A percentile compares a stretch with the other conserved stretches of the same genome.
Conservation (phyloP, 2,329 filamentous ascomycete species). For the Fonsecaea nubica region DNA sequence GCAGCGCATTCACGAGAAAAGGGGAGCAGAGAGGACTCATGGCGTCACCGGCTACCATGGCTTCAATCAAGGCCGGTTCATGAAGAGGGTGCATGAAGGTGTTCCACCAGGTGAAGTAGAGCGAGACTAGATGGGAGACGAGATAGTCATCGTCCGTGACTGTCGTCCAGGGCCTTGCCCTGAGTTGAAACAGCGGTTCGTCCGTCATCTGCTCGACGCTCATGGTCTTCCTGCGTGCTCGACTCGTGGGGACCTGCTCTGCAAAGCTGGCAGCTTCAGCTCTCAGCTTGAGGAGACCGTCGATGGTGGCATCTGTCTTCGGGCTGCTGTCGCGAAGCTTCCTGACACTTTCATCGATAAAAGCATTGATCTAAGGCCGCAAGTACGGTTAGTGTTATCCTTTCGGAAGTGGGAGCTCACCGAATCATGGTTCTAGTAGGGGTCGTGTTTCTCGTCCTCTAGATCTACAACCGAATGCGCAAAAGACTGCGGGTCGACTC, state of each 20-base stretch:
- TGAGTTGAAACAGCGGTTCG: constrained; percentile 14
- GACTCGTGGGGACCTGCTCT: neutral
- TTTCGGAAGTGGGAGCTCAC: neutral
- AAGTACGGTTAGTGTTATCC: neutral
- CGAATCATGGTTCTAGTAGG: neutral
- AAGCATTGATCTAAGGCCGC: constrained; percentile 1
- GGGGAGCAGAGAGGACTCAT: constrained; percentile 42
- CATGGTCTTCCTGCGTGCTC: constrained; percentile 12
- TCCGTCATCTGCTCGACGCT: constrained; percentile 18
- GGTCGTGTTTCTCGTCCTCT: neutral
- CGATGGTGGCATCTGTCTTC: constrained; percentile 6
- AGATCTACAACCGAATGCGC: neutral
- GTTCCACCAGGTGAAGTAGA: constrained; percentile 46
- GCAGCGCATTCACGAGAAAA: constrained; percentile 44
- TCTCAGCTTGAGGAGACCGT: constrained; percentile 12
- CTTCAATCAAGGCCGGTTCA: constrained; percentile 44
- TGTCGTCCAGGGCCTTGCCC: constrained; percentile 42
- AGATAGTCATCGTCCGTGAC: constrained; percentile 45
- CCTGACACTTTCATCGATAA: constrained; percentile 11
- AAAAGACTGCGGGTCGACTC: neutral
- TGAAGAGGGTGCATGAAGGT: constrained; percentile 44
- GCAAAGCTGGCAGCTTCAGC: constrained; percentile 6
- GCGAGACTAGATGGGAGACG: constrained; percentile 45
- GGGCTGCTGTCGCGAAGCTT: constrained; percentile 14
- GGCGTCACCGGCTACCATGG: constrained; percentile 44